These are phyloP conservation scores for Sporothrix curviconia DNA, from an alignment of 2,329 filamentous ascomycete species.

Conservation along the genomic window DNA sequence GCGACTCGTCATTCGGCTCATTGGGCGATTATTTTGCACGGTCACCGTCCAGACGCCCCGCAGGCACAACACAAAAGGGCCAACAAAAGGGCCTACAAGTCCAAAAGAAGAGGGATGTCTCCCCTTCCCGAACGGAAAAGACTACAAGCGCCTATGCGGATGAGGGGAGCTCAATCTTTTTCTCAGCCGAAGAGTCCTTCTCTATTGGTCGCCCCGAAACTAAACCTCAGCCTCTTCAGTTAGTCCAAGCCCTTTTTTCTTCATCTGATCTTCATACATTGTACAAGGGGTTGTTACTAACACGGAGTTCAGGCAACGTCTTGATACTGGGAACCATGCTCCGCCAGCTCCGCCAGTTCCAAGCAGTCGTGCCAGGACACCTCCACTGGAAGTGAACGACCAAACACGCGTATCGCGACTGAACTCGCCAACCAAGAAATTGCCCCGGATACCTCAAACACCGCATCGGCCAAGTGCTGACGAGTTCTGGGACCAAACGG, in stretches of 20 bases:
- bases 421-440: constrained; percentile 29
- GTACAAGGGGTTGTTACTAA: too few species aligned
- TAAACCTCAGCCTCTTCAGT: constrained; percentile 1
- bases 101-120: background rate
- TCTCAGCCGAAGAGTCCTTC: constrained; percentile 17
- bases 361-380: constrained; percentile 14
- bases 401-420: constrained; percentile 19
- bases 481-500: constrained; percentile 53
- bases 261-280: too few species aligned
- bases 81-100: background rate
- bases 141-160: background rate
- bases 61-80: background rate
- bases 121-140: background rate
- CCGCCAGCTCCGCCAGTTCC: background rate
- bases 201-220: background rate
- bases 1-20: background rate
- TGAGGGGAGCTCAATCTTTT: constrained; percentile 18
- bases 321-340: too few species aligned
- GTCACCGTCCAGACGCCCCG: background rate
- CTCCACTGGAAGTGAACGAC: constrained; percentile 20
- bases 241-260: too few species aligned
- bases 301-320: too few species aligned
- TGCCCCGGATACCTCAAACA: constrained; percentile 43
- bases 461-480: constrained; percentile 49
- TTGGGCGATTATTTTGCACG: constrained; percentile 9